Conservation (phyloP, 148 eudicot genomes). For the Diospyros lotus region DNA sequence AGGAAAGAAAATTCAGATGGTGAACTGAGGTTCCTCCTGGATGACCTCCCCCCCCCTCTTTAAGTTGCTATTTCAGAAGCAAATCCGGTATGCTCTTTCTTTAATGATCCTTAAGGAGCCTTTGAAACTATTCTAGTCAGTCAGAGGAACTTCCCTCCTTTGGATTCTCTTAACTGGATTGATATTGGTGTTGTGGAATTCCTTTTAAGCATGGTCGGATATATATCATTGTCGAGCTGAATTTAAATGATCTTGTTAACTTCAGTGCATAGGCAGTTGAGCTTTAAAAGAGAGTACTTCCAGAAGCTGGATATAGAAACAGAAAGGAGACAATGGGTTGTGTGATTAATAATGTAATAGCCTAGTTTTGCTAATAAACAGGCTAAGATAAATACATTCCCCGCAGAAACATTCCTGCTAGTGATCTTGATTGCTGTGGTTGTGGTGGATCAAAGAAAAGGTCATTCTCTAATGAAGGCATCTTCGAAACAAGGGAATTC, state of each 20-base stretch:
- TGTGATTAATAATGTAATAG: background rate
- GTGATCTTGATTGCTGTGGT: background rate
- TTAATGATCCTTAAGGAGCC: no score
- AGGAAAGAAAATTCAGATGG: no score
- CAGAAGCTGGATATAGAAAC: background rate
- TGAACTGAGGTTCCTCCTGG: no score
- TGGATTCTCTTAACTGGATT: no score
- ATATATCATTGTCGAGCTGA: no score
- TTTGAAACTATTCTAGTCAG: no score
- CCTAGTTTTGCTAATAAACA: background rate
- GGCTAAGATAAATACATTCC: conserved; percentile 1
- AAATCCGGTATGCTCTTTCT: no score
- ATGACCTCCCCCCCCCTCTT: no score
- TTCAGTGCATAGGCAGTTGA: conserved; percentile 4
- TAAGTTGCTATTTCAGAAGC: no score
- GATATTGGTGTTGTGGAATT: no score
- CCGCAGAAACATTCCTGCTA: background rate
- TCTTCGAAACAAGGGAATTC: conserved; percentile 16
- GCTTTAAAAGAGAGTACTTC: background rate
- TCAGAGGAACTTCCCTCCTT: no score
- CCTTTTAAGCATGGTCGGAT: no score
- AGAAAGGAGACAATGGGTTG: background rate
- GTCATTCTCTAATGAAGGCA: conserved; percentile 13
- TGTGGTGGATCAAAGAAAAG: background rate
- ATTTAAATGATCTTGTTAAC: background rate